Evolutionary conservation across 768 basidiomycete genomes (phyloP), one percentile per base, ranked within the genome.

Genomic region (Calocybe indica): DNA sequence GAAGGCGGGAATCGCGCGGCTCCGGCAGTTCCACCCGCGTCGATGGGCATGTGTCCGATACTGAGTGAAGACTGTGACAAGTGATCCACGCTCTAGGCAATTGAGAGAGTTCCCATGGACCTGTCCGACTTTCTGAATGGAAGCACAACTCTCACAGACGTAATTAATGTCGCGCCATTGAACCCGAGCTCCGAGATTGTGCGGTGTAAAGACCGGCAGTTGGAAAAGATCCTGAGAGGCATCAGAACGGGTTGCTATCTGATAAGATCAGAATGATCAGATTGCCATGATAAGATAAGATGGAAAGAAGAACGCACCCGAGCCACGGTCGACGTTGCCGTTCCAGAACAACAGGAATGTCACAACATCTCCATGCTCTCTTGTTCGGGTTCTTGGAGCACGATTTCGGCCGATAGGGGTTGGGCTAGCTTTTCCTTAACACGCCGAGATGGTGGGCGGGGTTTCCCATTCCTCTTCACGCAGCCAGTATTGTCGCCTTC

Each of bases 301-400:
- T 22, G 22, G 22, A 22, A 4, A 22, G 2, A 22, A 22, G 22
- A 22, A 22, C 22, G 22, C 22, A n/a, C n/a, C n/a, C n/a, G n/a
- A n/a, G 22, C 22, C 22, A 22, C 2, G 22, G 22, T 22, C 15
- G 22, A 14, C 37, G 36, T 37, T 46, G 40, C 15, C 11, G 15
- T 37, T 43, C n/a, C 22, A 45, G 43, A n/a, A 28, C 43, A 15
- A 44, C 5, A 43, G 12, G 9, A 7, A 8, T 37, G 13, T 52
- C 43, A 52, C 38, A 57, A 45, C 50, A 59, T 55, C 43, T 73
- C 73, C 64, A 67, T 67, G 43, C 58, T 61, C 14, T 71, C 71
- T 49, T 74, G 74, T 44, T 75, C 72, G 29, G 66, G 70, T 54
- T 75, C 74, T 54, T 64, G 62, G 31, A 70, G 58, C 15, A 73